Conservation (phyloP, 257 asterid species). For the Ehretia macrophylla region DNA sequence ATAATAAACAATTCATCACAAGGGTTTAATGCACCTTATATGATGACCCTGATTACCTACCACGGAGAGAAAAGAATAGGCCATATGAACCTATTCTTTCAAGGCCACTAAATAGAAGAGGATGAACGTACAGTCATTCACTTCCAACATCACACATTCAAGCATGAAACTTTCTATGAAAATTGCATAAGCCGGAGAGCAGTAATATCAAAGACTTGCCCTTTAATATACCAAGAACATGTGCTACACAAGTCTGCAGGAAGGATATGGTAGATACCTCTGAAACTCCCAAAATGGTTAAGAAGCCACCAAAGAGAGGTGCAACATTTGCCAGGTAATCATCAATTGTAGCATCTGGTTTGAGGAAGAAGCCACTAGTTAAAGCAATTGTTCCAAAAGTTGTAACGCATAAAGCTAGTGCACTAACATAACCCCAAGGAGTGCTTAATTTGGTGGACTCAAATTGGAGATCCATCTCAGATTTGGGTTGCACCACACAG, state of each 20-base stretch:
- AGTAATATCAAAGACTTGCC: neutral
- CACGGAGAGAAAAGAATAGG: too few relatives aligned
- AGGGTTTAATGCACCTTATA: neutral
- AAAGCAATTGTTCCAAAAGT: constrained; percentile 85
- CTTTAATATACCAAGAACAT: too few relatives aligned
- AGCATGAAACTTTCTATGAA: neutral
- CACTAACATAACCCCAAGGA: constrained; percentile 74
- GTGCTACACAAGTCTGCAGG: neutral
- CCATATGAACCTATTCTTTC: too few relatives aligned
- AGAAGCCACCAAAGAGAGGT: constrained; percentile 88
- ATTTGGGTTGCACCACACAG: constrained; percentile 89
- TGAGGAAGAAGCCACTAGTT: constrained; percentile 80
- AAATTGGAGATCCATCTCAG: constrained; percentile 84
- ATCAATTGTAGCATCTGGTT: constrained; percentile 72
- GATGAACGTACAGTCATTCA: too few relatives aligned
- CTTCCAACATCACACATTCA: neutral
- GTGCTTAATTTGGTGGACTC: constrained; percentile 65
- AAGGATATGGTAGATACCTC: constrained; percentile 51
- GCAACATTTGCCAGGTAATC: constrained; percentile 63
- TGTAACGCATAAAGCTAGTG: constrained; percentile 58
- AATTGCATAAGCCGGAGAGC: neutral
- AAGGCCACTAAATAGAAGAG: too few relatives aligned
- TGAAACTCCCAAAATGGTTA: constrained; percentile 79
- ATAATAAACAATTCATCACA: neutral
- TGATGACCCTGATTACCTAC: too few relatives aligned